Evolutionary conservation across 2,329 filamentous ascomycete species (phyloP).

Genomic region (Cladophialophora chaetospira): DNA sequence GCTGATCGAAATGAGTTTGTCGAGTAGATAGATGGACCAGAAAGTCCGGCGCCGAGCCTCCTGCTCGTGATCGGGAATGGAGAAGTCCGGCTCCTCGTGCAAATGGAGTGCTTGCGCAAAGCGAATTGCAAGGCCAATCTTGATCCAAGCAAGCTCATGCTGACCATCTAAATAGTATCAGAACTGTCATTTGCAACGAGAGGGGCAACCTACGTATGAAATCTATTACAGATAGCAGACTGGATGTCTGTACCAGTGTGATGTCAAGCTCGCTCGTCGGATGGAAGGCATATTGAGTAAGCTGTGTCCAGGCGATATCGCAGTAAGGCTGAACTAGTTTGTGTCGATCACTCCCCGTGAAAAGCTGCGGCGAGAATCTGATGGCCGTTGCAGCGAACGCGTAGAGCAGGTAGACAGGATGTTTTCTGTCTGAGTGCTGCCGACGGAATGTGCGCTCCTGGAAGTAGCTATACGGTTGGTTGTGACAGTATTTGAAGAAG

Average conservation of each 20-base stretch:
- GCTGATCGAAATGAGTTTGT: conserved; percentile 29
- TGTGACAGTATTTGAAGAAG: conserved; percentile 42
- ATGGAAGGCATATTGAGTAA: conserved; percentile 33
- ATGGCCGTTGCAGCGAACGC: conserved; percentile 39
- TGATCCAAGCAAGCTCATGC: conserved; percentile 41
- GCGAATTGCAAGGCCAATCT: conserved; percentile 51
- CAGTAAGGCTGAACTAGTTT: not conserved
- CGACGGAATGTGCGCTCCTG: conserved; percentile 40
- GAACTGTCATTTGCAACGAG: not conserved
- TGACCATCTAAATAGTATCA: conserved; percentile 27
- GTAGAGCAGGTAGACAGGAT: conserved; percentile 38
- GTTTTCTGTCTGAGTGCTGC: conserved; percentile 29
- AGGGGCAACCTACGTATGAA: conserved; percentile 40
- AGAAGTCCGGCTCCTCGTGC: conserved; percentile 32
- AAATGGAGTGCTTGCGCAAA: conserved; percentile 58
- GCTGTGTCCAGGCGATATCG: not conserved
- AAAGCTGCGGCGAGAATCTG: conserved; percentile 32
- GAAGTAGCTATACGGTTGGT: conserved; percentile 45
- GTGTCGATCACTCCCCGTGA: not conserved
- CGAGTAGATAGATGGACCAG: conserved; percentile 39
- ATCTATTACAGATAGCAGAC: conserved; percentile 27
- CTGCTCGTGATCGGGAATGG: conserved; percentile 31
- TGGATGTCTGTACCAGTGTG: conserved; percentile 20
- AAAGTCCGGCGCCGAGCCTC: conserved; percentile 37
- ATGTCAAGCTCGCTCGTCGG: conserved; percentile 35